Base-by-base conservation (phyloP, 176 grass and related monocot species). In the Carex myosuroides region DNA sequence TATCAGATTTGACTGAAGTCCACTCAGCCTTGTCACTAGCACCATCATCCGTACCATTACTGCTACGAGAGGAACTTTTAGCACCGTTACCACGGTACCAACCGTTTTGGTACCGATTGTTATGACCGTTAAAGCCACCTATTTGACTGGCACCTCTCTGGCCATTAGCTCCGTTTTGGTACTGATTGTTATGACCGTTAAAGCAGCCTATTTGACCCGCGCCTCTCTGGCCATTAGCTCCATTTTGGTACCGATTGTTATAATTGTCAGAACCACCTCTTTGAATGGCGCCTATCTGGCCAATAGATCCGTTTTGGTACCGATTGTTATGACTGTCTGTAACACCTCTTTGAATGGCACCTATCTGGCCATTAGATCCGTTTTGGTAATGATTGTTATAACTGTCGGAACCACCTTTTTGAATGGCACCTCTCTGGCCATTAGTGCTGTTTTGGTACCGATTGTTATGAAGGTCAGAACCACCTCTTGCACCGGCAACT, bases 1-100 rank as follows among this genome's bases (percentile, higher is more conserved):
- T 62, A 18, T 60, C 22, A 60, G 78, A 80, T 80, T 80, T 57
- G 78, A 60, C 78, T 6, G 75, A 79, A 8, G 16, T 59, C 24
- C 39, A 46, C 39, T 72, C 69, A 24, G 76, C 55, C 16, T 79
- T 59, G 12, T 60, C 76, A 81, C 57, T 81, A 6, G 56, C 56
- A 42, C 52, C 70, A 50, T 73, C 70, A 24, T 73, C 77, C 21
- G 55, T 60, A 2, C 26, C 77, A n/a, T 80, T 60, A 11, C 57
- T 80, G 32, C 55, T 80, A 39, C 77, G 77, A 41, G 33, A 33
- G 33, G 57, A 80, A 53, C 32, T 60, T 18, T 22, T 76, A 54
- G 26, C 42, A 11, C 50, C 17, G 16, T 80, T n/a, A 21, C 0
- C 20, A 39, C 33, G 57, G 8, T 33, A 61, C 52, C 16, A 57